Evolutionary conservation across 2,329 filamentous ascomycete species (phyloP).

Genomic region (Penicillium janthinellum): DNA sequence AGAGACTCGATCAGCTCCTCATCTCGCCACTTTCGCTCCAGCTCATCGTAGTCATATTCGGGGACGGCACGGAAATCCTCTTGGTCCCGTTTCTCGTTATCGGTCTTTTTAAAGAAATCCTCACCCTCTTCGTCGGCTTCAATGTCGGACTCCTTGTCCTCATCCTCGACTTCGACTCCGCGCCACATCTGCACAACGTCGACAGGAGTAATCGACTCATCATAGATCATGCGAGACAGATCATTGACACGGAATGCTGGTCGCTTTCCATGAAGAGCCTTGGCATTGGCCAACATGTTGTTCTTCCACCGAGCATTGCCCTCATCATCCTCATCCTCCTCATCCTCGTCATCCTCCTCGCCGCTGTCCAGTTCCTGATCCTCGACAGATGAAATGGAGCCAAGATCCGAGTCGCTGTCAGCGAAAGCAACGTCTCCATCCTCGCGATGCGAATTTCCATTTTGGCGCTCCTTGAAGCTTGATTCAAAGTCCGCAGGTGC

Average conservation of each 20-base stretch:
- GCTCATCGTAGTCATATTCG: slow-evolving; percentile 73
- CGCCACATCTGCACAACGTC: slow-evolving; percentile 81
- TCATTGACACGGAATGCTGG: slow-evolving; percentile 77
- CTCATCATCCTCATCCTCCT: slow-evolving; percentile 61
- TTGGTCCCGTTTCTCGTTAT: slow-evolving; percentile 51
- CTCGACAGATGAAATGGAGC: slow-evolving; percentile 72
- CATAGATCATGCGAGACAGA: slow-evolving; percentile 85
- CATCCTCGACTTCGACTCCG: slow-evolving; percentile 64
- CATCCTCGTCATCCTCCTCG: slow-evolving; percentile 42
- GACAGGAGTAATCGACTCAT: slow-evolving; percentile 71
- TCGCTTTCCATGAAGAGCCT: slow-evolving; percentile 68
- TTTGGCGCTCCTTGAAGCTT: slow-evolving; percentile 48
- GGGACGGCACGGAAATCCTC: slow-evolving; percentile 79
- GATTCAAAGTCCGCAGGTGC: slow-evolving; percentile 48
- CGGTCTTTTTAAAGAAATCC: slow-evolving; percentile 63
- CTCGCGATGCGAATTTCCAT: slow-evolving; percentile 57
- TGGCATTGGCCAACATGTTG: slow-evolving; percentile 76
- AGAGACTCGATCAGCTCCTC: slow-evolving; percentile 75
- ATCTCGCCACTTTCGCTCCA: slow-evolving; percentile 84
- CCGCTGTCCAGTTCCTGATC: slow-evolving; percentile 57
- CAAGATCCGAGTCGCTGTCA: slow-evolving; percentile 94
- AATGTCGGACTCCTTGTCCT: slow-evolving; percentile 56
- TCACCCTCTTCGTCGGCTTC: slow-evolving; percentile 66
- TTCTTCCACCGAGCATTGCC: slow-evolving; percentile 89
- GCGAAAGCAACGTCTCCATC: slow-evolving; percentile 84